phyloP scores from a whole-genome alignment of 2,329 filamentous ascomycete genomes.

The Trichoderma afroharzianum region DNA sequence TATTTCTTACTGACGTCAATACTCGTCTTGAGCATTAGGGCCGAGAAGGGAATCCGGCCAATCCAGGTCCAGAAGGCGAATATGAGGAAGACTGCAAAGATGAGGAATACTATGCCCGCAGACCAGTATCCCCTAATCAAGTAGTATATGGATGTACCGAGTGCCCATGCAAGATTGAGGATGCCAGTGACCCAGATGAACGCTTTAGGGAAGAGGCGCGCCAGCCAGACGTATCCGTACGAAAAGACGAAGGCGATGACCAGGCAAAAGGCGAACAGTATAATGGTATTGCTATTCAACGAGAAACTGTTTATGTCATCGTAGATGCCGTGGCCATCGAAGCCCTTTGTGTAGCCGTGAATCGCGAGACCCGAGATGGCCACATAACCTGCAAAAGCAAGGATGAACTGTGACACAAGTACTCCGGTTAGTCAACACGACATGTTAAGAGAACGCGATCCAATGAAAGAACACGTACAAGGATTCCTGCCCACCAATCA shows the following conservation, averaged over 20 bases:
- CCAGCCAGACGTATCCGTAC: conserved; percentile 70
- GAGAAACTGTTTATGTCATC: conserved; percentile 59
- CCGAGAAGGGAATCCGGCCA: conserved; percentile 83
- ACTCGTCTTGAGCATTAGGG: conserved; percentile 80
- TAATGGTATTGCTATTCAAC: conserved; percentile 78
- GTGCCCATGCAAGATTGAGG: conserved; percentile 75
- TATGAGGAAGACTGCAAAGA: conserved; percentile 50
- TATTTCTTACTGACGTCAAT: conserved; percentile 81
- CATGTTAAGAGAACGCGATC: too few relatives aligned
- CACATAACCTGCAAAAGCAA: conserved; percentile 68
- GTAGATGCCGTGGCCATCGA: conserved; percentile 72
- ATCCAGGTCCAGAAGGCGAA: conserved; percentile 78
- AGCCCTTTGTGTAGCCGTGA: conserved; percentile 63
- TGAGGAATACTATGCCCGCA: conserved; percentile 80
- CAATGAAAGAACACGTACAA: conserved; percentile 47
- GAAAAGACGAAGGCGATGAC: conserved; percentile 71
- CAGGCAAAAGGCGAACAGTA: conserved; percentile 79
- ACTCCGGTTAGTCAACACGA: neutral
- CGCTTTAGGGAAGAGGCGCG: conserved; percentile 76
- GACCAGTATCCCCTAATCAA: conserved; percentile 72
- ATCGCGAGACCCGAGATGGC: conserved; percentile 74
- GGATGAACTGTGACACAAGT: conserved; percentile 55
- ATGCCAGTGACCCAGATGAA: conserved; percentile 94
- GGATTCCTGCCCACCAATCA: conserved; percentile 81
- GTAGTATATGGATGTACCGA: conserved; percentile 88